Percentiles rank a stretch among this genome's conserved stretches.
phyloP scores from a whole-genome alignment of 1,284 basidiomycete genomes.

The Lentinula novae-zelandiae region DNA sequence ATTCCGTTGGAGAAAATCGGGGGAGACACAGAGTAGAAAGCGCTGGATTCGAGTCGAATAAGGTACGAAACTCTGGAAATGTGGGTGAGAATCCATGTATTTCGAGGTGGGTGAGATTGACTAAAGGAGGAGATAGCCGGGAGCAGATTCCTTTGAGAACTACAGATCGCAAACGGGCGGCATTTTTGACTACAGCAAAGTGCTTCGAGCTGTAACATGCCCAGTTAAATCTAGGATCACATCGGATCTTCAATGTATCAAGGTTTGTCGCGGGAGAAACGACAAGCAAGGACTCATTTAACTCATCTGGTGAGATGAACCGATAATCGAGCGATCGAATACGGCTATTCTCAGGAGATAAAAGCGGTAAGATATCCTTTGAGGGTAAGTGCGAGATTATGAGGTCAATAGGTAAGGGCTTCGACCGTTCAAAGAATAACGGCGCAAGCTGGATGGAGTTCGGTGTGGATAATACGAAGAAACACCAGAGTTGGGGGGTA shows the following conservation, averaged over 20 bases:
- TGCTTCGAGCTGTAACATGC: background rate
- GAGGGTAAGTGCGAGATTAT: slow-evolving; percentile 8
- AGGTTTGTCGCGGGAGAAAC: background rate
- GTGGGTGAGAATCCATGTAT: slow-evolving; percentile 16
- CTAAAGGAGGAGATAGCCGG: slow-evolving; percentile 10
- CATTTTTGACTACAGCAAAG: background rate
- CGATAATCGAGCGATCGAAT: background rate
- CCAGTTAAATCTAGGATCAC: background rate
- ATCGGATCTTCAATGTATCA: background rate
- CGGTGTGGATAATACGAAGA: slow-evolving; percentile 21
- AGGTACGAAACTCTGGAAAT: slow-evolving; percentile 14
- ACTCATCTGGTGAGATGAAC: background rate
- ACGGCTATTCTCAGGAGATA: background rate
- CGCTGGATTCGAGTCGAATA: slow-evolving; percentile 16
- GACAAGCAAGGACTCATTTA: background rate
- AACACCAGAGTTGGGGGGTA: slow-evolving; percentile 27
- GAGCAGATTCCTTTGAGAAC: slow-evolving; percentile 14
- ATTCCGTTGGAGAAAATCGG: background rate
- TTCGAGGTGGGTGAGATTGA: slow-evolving; percentile 19
- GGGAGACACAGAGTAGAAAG: slow-evolving; percentile 17
- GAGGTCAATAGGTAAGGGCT: slow-evolving; percentile 23
- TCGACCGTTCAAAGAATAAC: slow-evolving; percentile 28
- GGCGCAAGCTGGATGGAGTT: slow-evolving; percentile 16
- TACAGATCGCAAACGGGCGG: slow-evolving; percentile 14
- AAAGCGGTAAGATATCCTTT: background rate